Evolutionary conservation across 2,329 filamentous ascomycete genomes (phyloP), one percentile per base, ranked within the genome.

Genomic region (Myotisia sp.): DNA sequence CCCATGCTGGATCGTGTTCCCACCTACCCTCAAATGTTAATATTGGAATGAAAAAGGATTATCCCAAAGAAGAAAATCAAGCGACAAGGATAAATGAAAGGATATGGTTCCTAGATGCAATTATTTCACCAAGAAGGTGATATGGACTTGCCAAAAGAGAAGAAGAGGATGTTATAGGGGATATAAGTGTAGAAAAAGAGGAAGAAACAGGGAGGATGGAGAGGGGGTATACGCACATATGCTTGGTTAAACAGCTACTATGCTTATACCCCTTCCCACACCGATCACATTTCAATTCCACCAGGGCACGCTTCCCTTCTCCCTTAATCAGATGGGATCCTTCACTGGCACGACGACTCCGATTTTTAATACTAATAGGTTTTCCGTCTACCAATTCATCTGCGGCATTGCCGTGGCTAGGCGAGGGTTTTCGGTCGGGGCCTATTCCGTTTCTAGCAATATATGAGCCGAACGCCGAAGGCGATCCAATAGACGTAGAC

Each of bases 261-360:
- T 98, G 90, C 76, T 98, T 98, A 75, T 98, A 98, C 64, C 85
- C 85, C 72, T 98, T 98, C 62, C 87, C 87, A 68, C 90, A 98
- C 63, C 86, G 87, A 57, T 93, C 84, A 67, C 90, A 98, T 62
- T 81, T 84, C 56, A 98, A 74, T 59, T 95, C 87, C 52, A 77
- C 75, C 52, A 74, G 80, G 59, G 74, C 71, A 64, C 84, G 86
- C 65, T 75, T 77, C 47, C 72, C 70, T 50, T 87, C 81, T 47
- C 79, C 77, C 61, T 90, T 92, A 50, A 70, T 65, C 42, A 87
- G 68, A 48, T 80, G 76, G 47, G 87, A 82, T 42, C 85, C 86
- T 56, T 95, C 87, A 56, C 86, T 94, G 40, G 85, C 72, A 45
- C 74, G 67, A 38, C 74, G 65, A 47, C 68, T 67, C 42, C 71